Conservation (phyloP, 164 flowering plant species). For the Magnolia kwangsiensis region DNA sequence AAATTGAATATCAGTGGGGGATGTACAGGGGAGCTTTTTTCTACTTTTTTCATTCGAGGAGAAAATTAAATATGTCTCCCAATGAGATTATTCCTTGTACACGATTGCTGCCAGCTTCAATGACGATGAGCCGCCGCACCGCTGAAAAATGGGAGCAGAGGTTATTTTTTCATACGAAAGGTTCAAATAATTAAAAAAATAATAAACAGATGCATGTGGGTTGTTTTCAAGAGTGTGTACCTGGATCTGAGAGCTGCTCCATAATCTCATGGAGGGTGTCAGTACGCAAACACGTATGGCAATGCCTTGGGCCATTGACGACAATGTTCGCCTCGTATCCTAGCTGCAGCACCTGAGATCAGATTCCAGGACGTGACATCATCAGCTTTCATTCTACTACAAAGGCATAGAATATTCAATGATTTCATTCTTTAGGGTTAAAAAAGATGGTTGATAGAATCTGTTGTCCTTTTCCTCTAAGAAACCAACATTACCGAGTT, state of each 20-base stretch:
- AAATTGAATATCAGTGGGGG: conserved; percentile 14
- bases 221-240: conserved; percentile 20
- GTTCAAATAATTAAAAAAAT: background rate
- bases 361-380: background rate
- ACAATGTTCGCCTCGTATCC: conserved; percentile 40
- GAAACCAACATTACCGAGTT: background rate
- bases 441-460: background rate
- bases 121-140: conserved; percentile 46
- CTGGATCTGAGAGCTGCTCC: conserved; percentile 58
- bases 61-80: conserved; percentile 40
- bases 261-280: conserved; percentile 53
- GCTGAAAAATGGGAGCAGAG: conserved; percentile 25
- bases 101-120: conserved; percentile 55
- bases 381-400: background rate
- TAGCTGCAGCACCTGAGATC: conserved; percentile 50
- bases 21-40: conserved; percentile 9
- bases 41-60: conserved; percentile 25
- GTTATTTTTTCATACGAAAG: background rate
- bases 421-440: background rate
- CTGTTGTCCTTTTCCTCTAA: background rate
- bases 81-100: conserved; percentile 63
- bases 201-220: background rate
- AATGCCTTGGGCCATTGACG: conserved; percentile 34
- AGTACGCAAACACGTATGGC: conserved; percentile 57
- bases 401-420: background rate